Base-by-base conservation (phyloP, 306 rosid species). In the Delonix regia region DNA sequence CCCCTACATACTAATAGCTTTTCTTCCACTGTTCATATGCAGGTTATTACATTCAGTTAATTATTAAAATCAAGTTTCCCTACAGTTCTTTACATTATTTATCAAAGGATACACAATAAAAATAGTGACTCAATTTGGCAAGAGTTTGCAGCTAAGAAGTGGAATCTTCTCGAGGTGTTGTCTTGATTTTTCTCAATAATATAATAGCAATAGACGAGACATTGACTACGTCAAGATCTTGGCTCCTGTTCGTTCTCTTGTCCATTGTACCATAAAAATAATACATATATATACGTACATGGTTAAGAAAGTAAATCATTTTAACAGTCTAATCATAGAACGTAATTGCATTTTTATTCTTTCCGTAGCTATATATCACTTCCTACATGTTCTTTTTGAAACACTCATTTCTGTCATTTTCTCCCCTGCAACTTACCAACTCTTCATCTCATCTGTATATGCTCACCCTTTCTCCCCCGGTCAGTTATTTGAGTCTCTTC, bases 91-190 rank as follows among this genome's bases (percentile, higher is more conserved):
- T 76, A 34, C 77, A 36, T 45, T 67, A 19, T 39, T 49, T n/a
- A 18, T 57, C 49, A 64, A 51, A 30, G 56, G 59, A 56, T 45
- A 38, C 55, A 48, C 60, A 21, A 74, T 42, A 34, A 66, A 71
- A 47, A 28, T 25, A 36, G 45, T 34, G 36, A 57, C 48, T 47
- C 44, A 39, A 48, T 38, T 25, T 30, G 56, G 18, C 39, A 15
- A 63, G 45, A 56, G 52, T 63, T 74, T 82, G 36, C 73, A 64
- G 70, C 56, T 4, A 10, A 8, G 67, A 39, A 78, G 75, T 49
- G 80, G 47, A 34, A 55, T 67, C 33, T 78, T 9, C 61, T 13
- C 27, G 12, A 0, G 51, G 13, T 38, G 28, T n/a, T 5, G 3
- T 44, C 65, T 18, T 0, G 22, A 69, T 38, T 55, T 53, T 34